A percentile compares a stretch with the other conserved stretches of the same genome.
These are phyloP conservation scores for Leccinum longicurvipes DNA, from an alignment of 768 basidiomycete species.

Conservation along the genomic window DNA sequence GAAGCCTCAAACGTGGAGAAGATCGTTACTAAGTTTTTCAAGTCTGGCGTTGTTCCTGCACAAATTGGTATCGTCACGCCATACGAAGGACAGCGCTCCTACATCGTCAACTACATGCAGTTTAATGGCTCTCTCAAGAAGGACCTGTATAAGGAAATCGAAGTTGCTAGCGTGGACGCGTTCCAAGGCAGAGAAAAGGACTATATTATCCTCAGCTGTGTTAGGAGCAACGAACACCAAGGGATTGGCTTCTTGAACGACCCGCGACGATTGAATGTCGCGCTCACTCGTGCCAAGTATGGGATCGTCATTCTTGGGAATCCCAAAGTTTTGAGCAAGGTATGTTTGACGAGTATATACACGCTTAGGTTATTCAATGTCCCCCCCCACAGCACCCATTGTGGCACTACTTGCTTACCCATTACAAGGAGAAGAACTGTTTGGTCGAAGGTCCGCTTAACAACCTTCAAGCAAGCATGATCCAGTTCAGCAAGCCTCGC, in stretches of 20 bases:
- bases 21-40: conserved; percentile 99
- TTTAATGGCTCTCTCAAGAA: conserved; percentile 99
- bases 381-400: conserved; percentile 73
- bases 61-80: conserved; percentile 99
- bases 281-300: conserved; percentile 95
- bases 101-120: conserved; percentile 99
- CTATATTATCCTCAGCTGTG: conserved; percentile 97
- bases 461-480: conserved; percentile 97
- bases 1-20: conserved; percentile 99
- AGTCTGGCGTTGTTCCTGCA: conserved; percentile 90
- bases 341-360: conserved; percentile 32
- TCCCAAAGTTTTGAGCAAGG: conserved; percentile 98
- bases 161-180: conserved; percentile 97
- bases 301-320: conserved; percentile 99
- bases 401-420: conserved; percentile 97
- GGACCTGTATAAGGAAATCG: conserved; percentile 98
- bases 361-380: conserved; percentile 7
- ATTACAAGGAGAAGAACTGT: conserved; percentile 94
- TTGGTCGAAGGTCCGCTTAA: conserved; percentile 96
- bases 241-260: conserved; percentile 99
- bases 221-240: conserved; percentile 98
- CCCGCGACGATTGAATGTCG: conserved; percentile 93
- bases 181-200: conserved; percentile 99
- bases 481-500: conserved; percentile 97
- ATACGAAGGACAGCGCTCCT: conserved; percentile 97